A percentile compares a stretch with the other conserved stretches of the same genome.
Evolutionary conservation across 208 protist genomes (phyloP).

Genomic region (Leishmania arabica): DNA sequence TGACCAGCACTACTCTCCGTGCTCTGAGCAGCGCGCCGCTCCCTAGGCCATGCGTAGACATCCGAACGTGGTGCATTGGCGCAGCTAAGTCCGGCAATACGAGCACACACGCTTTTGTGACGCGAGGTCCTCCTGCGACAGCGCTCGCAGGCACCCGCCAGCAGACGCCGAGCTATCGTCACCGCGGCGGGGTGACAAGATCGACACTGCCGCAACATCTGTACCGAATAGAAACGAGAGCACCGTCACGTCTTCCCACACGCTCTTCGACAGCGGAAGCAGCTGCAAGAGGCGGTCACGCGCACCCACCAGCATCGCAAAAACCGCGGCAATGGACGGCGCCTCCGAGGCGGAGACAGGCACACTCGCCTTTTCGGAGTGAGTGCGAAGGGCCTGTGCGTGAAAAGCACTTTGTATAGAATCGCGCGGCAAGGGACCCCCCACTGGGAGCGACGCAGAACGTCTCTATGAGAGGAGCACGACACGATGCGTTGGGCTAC

Average conservation of each 20-base stretch:
- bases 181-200: background rate
- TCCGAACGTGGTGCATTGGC: conserved; percentile 24
- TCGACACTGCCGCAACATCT: background rate
- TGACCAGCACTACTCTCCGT: background rate
- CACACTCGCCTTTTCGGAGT: conserved; percentile 14
- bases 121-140: background rate
- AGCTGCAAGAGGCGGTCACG: conserved; percentile 13
- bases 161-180: background rate
- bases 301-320: conserved; percentile 11
- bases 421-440: background rate
- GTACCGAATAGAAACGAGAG: background rate
- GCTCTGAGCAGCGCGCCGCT: conserved; percentile 7
- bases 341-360: background rate
- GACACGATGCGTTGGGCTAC: background rate
- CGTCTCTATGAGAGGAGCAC: conserved; percentile 10
- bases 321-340: background rate
- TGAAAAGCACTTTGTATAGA: conserved; percentile 14
- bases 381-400: conserved; percentile 6
- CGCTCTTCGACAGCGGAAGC: background rate
- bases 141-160: conserved; percentile 9
- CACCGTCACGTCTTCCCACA: background rate
- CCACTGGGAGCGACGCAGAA: conserved; percentile 3
- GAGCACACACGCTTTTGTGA: conserved; percentile 1
- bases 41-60: conserved; percentile 15
- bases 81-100: conserved; percentile 16